Evolutionary conservation across 108 stramenopile species (phyloP).

Genomic region (Nitzschia palea): DNA sequence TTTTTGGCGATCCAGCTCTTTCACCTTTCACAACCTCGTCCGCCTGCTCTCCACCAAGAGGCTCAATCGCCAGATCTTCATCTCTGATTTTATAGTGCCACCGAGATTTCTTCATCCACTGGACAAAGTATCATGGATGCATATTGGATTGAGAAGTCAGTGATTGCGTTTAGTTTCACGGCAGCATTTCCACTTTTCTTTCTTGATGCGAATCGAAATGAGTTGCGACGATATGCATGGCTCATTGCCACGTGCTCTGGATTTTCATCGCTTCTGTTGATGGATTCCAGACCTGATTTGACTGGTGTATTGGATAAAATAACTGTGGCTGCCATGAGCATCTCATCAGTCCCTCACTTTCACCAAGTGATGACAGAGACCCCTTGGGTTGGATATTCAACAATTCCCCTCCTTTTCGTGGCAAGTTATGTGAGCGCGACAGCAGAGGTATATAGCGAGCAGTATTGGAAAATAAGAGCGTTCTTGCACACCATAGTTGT

Average conservation of each 20-base stretch:
- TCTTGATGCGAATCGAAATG: not conserved
- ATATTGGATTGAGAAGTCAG: not conserved
- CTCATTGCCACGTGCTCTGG: not conserved
- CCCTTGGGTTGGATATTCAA: not conserved
- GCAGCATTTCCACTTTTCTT: conserved; percentile 1
- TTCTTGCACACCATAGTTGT: not conserved
- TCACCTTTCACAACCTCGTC: no score
- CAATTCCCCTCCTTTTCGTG: not conserved
- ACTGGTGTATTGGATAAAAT: not conserved
- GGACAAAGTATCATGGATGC: no score
- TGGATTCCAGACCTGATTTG: not conserved
- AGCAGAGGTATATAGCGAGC: not conserved
- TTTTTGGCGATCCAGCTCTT: no score
- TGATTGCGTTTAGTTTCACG: not conserved
- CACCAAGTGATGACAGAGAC: not conserved
- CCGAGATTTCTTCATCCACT: no score
- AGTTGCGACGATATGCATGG: not conserved
- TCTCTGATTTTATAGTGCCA: no score
- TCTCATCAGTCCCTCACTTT: conserved; percentile 4
- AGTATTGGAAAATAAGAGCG: not conserved
- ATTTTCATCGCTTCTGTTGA: not conserved
- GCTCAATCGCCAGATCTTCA: no score
- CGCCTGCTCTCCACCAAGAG: no score
- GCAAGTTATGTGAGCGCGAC: not conserved
- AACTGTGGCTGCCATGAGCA: not conserved